These are phyloP conservation scores for Mortierella sp. DNA, from an alignment of 371 early-diverging fungal genomes.

Conservation along the genomic window DNA sequence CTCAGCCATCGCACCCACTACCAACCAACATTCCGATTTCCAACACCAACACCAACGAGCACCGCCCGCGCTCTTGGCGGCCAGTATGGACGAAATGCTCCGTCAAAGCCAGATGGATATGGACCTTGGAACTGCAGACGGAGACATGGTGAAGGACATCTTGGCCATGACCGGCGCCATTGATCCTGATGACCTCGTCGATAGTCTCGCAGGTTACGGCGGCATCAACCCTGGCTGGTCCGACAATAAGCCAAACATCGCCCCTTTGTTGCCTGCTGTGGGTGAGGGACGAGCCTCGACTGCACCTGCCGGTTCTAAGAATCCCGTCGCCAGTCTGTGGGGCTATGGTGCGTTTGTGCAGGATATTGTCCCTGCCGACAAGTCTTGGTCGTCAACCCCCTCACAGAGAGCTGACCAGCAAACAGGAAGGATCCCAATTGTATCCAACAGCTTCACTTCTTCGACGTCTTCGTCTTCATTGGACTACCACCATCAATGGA, in stretches of 20 bases:
- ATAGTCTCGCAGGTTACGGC: slow-evolving; percentile 11
- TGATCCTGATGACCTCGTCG: slow-evolving; percentile 40
- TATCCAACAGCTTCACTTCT: not conserved
- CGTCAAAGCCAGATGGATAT: slow-evolving; percentile 37
- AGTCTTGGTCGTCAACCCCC: slow-evolving; percentile 22
- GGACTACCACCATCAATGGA: slow-evolving; percentile 8
- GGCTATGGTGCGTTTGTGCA: slow-evolving; percentile 34
- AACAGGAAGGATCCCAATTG: not conserved
- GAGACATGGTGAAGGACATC: slow-evolving; percentile 45
- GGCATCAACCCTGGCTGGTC: not conserved
- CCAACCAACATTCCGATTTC: not conserved
- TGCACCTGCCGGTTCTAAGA: not conserved
- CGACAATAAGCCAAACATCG: slow-evolving; percentile 1
- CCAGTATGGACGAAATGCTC: slow-evolving; percentile 28
- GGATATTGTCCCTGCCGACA: slow-evolving; percentile 18
- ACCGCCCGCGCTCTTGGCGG: slow-evolving; percentile 5
- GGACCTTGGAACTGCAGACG: slow-evolving; percentile 20
- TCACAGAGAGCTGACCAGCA: slow-evolving; percentile 13
- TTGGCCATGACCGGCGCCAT: slow-evolving; percentile 52
- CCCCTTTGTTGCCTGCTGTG: slow-evolving; percentile 24
- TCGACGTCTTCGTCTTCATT: not conserved
- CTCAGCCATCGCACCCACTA: not conserved
- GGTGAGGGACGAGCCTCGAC: slow-evolving; percentile 31
- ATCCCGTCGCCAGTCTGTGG: slow-evolving; percentile 49
- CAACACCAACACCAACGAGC: not conserved